Evolutionary conservation across 306 rosid species (phyloP).

Genomic region (Lathyrus aphaca): DNA sequence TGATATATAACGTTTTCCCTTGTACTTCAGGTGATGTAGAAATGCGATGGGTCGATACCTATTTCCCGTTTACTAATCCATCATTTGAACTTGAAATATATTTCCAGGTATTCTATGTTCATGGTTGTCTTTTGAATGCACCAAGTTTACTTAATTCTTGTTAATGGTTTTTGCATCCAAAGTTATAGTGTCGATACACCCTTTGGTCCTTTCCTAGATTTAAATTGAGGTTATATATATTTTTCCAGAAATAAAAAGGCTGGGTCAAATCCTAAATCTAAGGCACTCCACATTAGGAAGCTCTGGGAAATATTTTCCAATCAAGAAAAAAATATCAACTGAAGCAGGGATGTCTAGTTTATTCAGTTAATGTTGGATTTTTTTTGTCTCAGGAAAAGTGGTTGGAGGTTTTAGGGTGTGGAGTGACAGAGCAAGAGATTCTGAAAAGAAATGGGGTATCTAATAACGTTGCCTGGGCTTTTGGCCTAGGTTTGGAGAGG

Average conservation of each 20-base stretch:
- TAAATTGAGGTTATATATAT: neutral
- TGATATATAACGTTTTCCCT: slow-evolving; percentile 25
- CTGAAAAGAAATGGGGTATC: slow-evolving; percentile 73
- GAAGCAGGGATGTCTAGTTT: neutral
- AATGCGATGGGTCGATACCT: slow-evolving; percentile 98
- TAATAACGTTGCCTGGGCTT: slow-evolving; percentile 95
- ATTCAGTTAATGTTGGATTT: slow-evolving; percentile 15
- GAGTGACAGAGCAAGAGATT: slow-evolving; percentile 97
- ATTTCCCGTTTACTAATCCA: slow-evolving; percentile 93
- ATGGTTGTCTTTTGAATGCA: slow-evolving; percentile 1
- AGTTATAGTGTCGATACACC: slow-evolving; percentile 8
- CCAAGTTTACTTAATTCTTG: slow-evolving; percentile 3
- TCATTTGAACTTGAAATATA: slow-evolving; percentile 96
- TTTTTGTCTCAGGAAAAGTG: slow-evolving; percentile 70
- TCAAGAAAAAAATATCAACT: neutral
- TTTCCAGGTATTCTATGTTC: slow-evolving; percentile 66
- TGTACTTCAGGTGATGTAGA: slow-evolving; percentile 78
- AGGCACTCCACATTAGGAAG: neutral
- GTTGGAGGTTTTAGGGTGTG: slow-evolving; percentile 97
- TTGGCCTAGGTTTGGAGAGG: slow-evolving; percentile 96
- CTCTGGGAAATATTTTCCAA: neutral
- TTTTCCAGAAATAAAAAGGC: no score
- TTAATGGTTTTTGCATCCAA: slow-evolving; percentile 17
- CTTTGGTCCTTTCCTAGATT: neutral
- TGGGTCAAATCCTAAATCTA: neutral